Evolutionary conservation across 345 rosid species (phyloP).

Genomic region (Heritiera littoralis): DNA sequence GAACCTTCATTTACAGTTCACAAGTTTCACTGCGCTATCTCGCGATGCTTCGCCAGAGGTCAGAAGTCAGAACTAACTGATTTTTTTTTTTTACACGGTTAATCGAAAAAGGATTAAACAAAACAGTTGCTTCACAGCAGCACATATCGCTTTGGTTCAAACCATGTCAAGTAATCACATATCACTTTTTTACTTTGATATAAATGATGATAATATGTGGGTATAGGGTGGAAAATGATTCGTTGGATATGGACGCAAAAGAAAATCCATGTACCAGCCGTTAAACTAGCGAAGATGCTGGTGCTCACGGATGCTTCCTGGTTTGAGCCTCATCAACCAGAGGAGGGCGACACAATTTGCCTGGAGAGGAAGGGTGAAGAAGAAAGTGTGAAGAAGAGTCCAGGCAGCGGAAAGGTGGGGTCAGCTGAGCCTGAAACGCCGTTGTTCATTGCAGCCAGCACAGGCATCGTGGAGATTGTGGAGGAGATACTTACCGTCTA

Average conservation of each 20-base stretch:
- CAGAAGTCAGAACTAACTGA: conserved; percentile 2
- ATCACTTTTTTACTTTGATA: no score
- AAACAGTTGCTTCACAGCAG: no score
- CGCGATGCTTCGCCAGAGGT: neutral
- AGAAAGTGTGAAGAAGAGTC: no score
- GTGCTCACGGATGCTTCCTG: conserved; percentile 8
- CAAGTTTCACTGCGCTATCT: neutral
- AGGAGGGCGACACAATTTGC: conserved; percentile 10
- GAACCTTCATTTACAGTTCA: neutral
- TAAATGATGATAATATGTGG: no score
- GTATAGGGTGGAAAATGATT: neutral
- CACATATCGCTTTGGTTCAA: no score
- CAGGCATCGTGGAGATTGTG: conserved; percentile 25
- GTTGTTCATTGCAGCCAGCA: conserved; percentile 11
- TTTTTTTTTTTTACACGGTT: no score
- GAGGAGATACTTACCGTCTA: neutral
- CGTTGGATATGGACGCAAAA: neutral
- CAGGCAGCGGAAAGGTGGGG: neutral
- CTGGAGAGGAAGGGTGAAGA: neutral
- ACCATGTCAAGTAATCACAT: no score
- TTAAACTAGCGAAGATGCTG: conserved; percentile 7
- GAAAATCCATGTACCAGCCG: conserved; percentile 3
- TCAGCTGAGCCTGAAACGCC: conserved; percentile 13
- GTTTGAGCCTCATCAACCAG: neutral
- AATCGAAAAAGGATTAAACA: no score